Conservation (phyloP, 176 grass and related monocot genomes). For the Bolboschoenus planiculmis region DNA sequence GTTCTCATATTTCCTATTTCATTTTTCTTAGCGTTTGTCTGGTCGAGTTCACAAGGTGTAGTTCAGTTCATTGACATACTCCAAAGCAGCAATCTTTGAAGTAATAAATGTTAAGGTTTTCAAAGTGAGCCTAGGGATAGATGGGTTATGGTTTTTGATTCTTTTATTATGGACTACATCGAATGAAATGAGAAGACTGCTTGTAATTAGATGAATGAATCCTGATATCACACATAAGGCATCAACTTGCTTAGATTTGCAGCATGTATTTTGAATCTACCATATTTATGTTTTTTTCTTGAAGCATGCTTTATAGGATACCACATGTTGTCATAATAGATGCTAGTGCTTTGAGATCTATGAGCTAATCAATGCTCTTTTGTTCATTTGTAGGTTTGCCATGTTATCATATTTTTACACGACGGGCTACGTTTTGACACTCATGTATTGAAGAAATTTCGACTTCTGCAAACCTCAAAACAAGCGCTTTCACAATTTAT, state of each 20-base stretch:
- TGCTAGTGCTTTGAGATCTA: not conserved
- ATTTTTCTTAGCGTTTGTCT: not conserved
- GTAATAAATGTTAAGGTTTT: not conserved
- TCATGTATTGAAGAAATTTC: slow-evolving; percentile 65
- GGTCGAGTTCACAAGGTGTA: not conserved
- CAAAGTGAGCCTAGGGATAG: not conserved
- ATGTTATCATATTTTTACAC: slow-evolving; percentile 86
- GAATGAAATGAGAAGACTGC: not conserved
- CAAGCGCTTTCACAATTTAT: slow-evolving; percentile 63
- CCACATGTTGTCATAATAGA: not conserved
- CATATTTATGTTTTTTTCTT: not conserved
- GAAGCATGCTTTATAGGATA: not conserved
- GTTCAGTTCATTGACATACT: not conserved
- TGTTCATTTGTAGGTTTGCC: slow-evolving; percentile 58
- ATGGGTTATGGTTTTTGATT: not conserved
- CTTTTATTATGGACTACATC: not conserved
- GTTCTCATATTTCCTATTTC: slow-evolving; percentile 1
- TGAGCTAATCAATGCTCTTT: not conserved
- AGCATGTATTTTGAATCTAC: not conserved
- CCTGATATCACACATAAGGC: not conserved
- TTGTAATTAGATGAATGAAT: not conserved
- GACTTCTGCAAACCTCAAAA: slow-evolving; percentile 78
- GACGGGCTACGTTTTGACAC: slow-evolving; percentile 61
- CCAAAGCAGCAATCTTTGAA: no score
- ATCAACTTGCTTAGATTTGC: not conserved